Evolutionary conservation across 164 flowering plant genomes (phyloP), one percentile per base, ranked within the genome.

Genomic region (Vitis rotundifolia): DNA sequence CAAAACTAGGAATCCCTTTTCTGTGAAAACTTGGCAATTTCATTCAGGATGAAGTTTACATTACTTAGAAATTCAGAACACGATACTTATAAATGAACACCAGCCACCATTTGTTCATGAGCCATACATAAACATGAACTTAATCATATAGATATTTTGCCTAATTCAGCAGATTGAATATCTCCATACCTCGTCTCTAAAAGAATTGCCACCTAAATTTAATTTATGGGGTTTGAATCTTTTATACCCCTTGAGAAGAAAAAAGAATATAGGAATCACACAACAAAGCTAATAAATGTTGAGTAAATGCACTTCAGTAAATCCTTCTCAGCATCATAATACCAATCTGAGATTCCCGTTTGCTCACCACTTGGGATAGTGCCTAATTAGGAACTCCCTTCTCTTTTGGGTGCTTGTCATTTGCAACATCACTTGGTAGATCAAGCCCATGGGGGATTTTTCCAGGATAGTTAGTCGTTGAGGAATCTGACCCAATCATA

Each of bases 401-500:
- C 57, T 72, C 62, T 31, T 37, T 37, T 3, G 74, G 56, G 28
- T 57, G 76, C 72, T 79, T 81, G 64, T 72, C 81, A 14, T 61
- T 55, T 9, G 84, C 84, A 59, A 76, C 72, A 58, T 84, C 88
- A 71, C 85, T 81, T 4, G 86, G 86, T 29, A 83, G 85, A 73
- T 84, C 90, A 63, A 59, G 71, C 1, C 88, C 90, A 31, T 28
- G 22, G 6, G 90, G 90, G 72, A 79, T 75, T 74, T 86, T 86
- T 11, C 88, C 86, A 31, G 87, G 85, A 65, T 70, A 84, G 64
- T 86, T 79, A 11, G 87, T 79, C 0, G 72, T 66, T 44, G 86
- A 69, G 14, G 70, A 22, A 77, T 71, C 83, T 12, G 83, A 81
- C 0, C 85, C 75, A 9, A 59, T 69, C 89, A 81, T 78, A 53